These are phyloP conservation scores for Articulospora tetracladia DNA, from an alignment of 495 filamentous ascomycete species.

Conservation along the genomic window DNA sequence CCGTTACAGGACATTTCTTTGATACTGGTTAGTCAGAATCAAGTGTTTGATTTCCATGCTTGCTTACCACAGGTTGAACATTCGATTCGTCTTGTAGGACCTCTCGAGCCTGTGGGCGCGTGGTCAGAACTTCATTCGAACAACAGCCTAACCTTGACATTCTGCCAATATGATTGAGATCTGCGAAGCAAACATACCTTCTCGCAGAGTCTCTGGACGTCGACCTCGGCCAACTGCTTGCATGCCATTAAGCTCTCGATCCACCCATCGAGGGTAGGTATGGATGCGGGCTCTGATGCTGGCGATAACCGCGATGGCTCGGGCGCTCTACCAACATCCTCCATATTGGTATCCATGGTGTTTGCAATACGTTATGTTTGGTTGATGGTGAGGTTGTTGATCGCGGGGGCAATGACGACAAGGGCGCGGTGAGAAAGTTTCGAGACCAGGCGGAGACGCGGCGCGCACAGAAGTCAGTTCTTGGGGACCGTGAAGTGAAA, in stretches of 20 bases:
- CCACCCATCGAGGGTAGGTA: constrained; percentile 94
- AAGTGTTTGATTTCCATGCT: not conserved
- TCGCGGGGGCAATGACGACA: constrained; percentile 25
- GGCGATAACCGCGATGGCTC: constrained; percentile 74
- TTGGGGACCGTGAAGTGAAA: not conserved
- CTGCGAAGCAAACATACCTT: constrained; percentile 60
- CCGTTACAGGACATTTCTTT: constrained; percentile 91
- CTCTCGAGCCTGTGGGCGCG: constrained; percentile 72
- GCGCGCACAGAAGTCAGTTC: not conserved
- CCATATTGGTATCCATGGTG: constrained; percentile 96
- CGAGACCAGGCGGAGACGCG: constrained; percentile 8
- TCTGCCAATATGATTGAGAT: constrained; percentile 13
- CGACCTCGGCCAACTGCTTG: constrained; percentile 92
- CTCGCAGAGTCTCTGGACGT: constrained; percentile 95
- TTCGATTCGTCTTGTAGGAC: constrained; percentile 97
- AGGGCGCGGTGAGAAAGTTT: constrained; percentile 10
- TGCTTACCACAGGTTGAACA: constrained; percentile 94
- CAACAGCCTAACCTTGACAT: constrained; percentile 8
- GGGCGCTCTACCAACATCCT: constrained; percentile 85
- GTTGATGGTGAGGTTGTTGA: constrained; percentile 56
- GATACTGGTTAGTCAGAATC: constrained; percentile 9
- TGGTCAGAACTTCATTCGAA: constrained; percentile 10
- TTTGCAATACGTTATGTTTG: constrained; percentile 2
- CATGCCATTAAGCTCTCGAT: constrained; percentile 98
- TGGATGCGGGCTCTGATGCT: constrained; percentile 75